Conservation (phyloP, 2,329 filamentous ascomycete genomes). For the Colletotrichum truncatum region DNA sequence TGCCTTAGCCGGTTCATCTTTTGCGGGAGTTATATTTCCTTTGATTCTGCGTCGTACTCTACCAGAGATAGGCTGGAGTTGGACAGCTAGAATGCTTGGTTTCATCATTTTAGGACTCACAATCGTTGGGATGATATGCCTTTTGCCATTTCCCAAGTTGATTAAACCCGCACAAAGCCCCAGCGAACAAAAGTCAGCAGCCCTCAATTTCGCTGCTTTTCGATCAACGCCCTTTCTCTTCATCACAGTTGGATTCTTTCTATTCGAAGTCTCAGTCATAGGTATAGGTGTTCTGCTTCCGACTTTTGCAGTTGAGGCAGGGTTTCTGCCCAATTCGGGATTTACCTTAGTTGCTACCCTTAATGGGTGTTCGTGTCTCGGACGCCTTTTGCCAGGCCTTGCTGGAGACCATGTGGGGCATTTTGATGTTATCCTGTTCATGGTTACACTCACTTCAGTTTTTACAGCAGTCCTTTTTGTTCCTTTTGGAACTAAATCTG, state of each 20-base stretch:
- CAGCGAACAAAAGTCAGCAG: conserved; percentile 30
- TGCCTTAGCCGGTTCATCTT: conserved; percentile 32
- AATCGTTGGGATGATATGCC: conserved; percentile 42
- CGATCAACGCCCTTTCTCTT: conserved; percentile 50
- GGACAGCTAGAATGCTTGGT: conserved; percentile 37
- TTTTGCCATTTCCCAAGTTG: conserved; percentile 39
- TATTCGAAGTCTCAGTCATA: conserved; percentile 58
- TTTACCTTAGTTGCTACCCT: conserved; percentile 54
- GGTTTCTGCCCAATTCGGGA: conserved; percentile 46
- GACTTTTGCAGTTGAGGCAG: conserved; percentile 49
- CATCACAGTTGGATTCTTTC: conserved; percentile 51
- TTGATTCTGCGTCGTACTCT: conserved; percentile 41
- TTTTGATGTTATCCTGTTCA: conserved; percentile 50
- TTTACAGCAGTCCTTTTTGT: conserved; percentile 54
- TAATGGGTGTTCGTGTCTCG: conserved; percentile 52
- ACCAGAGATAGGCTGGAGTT: conserved; percentile 40
- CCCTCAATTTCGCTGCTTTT: conserved; percentile 51
- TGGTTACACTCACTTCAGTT: conserved; percentile 31
- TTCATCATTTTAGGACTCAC: conserved; percentile 38
- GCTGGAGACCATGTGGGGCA: conserved; percentile 51
- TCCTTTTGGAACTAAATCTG: conserved; percentile 50
- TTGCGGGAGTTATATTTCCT: conserved; percentile 43
- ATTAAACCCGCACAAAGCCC: not conserved
- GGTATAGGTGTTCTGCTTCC: conserved; percentile 55
- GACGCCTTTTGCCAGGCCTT: conserved; percentile 53